These are phyloP conservation scores for Comarum palustre DNA, from an alignment of 306 rosid species.

Conservation along the genomic window DNA sequence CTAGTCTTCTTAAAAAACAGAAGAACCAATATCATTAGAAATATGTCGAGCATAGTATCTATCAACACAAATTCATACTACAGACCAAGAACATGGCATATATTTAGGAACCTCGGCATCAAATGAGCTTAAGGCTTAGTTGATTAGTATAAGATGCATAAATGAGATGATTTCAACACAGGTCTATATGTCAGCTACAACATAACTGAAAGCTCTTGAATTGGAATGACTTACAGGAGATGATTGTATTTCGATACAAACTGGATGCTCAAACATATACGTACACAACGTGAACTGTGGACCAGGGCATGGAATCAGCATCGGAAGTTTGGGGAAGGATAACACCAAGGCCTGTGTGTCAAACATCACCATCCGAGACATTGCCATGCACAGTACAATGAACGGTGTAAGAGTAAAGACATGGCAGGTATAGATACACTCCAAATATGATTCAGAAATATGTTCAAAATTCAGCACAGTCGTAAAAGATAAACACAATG, in stretches of 20 bases:
- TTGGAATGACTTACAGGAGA: slow-evolving; percentile 56
- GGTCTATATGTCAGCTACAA: neutral
- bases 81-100: neutral
- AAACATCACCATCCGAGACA: slow-evolving; percentile 83
- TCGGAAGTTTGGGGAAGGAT: slow-evolving; percentile 85
- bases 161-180: neutral
- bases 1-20: neutral
- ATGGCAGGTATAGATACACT: slow-evolving; percentile 74
- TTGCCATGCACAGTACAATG: slow-evolving; percentile 82
- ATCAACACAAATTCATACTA: neutral
- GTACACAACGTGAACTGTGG: slow-evolving; percentile 89
- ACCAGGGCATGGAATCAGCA: slow-evolving; percentile 99
- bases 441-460: neutral
- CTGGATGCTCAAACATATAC: slow-evolving; percentile 84
- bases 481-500: neutral
- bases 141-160: neutral
- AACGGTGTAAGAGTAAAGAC: slow-evolving; percentile 95
- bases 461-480: neutral
- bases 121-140: neutral
- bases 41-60: neutral
- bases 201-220: neutral
- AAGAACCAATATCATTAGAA: neutral
- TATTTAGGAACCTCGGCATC: neutral
- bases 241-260: slow-evolving; percentile 90
- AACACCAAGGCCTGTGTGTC: slow-evolving; percentile 91